Conservation (phyloP, 169 alveolate species). For the Cryptosporidium felis region DNA sequence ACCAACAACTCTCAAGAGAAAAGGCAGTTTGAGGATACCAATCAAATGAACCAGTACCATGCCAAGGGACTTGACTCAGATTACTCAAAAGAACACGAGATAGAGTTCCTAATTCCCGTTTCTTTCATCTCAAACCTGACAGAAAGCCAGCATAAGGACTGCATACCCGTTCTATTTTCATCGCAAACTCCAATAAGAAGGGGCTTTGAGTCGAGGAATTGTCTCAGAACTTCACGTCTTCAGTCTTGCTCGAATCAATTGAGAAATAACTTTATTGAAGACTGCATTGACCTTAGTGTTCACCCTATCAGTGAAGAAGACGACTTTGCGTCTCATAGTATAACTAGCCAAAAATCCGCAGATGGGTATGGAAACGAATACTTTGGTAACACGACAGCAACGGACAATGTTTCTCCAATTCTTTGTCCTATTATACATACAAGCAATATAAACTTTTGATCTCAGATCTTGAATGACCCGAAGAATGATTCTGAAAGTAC, state of each 20-base stretch:
- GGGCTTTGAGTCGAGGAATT: not conserved
- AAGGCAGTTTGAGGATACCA: too few species aligned
- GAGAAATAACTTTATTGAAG: conserved; percentile 13
- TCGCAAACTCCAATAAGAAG: conserved; percentile 41
- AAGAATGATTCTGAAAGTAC: too few species aligned
- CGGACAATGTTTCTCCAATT: conserved; percentile 26
- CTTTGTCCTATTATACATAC: conserved; percentile 47
- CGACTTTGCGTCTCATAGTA: conserved; percentile 12
- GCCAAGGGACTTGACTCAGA: too few species aligned
- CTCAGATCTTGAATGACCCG: not conserved
- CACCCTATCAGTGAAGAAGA: not conserved
- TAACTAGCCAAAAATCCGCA: not conserved
- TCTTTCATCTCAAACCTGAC: conserved; percentile 7
- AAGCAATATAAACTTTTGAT: not conserved
- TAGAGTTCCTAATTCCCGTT: conserved; percentile 22
- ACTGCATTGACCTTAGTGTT: not conserved
- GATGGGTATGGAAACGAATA: not conserved
- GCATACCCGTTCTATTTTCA: not conserved
- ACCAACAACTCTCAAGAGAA: too few species aligned
- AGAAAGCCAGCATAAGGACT: not conserved
- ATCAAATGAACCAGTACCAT: too few species aligned
- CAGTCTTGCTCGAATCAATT: conserved; percentile 6
- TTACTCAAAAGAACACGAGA: too few species aligned
- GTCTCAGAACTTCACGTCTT: not conserved
- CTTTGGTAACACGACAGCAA: not conserved